A percentile compares a stretch with the other conserved stretches of the same genome.
Conservation (phyloP, 768 basidiomycete species). For the Leucogyrophana mollusca region DNA sequence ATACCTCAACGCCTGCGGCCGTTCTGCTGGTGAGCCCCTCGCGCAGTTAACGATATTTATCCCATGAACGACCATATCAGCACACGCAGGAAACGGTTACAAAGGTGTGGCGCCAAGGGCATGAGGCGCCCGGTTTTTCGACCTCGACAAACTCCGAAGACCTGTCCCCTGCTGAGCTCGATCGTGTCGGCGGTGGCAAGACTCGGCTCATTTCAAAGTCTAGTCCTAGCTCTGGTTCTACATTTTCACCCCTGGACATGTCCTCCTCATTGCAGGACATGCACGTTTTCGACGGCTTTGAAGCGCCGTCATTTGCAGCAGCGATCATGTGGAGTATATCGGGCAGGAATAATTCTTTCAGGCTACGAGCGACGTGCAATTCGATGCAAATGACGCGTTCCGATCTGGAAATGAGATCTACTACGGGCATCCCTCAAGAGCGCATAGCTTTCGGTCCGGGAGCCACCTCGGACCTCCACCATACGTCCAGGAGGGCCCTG, state of each 20-base stretch:
- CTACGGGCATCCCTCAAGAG: conserved; percentile 8
- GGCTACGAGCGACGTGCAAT: conserved; percentile 31
- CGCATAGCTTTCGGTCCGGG: conserved; percentile 18
- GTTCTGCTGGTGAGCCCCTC: conserved; percentile 38
- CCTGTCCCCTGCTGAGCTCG: conserved; percentile 44
- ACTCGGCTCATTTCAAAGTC: conserved; percentile 41
- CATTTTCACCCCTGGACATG: conserved; percentile 10
- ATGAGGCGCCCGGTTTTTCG: conserved; percentile 32
- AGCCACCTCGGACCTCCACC: conserved; percentile 5
- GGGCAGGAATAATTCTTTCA: conserved; percentile 22
- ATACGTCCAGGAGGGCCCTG: conserved; percentile 10
- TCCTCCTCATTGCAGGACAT: conserved; percentile 43
- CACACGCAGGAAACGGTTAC: conserved; percentile 39
- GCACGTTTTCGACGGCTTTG: conserved; percentile 39
- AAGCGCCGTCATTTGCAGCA: conserved; percentile 14
- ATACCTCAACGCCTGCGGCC: conserved; percentile 45
- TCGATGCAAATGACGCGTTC: conserved; percentile 13
- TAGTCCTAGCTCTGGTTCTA: conserved; percentile 5
- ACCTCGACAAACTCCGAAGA: conserved; percentile 23
- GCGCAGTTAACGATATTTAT: no score
- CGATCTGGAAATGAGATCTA: conserved; percentile 10
- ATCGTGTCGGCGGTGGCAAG: conserved; percentile 51
- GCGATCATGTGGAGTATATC: conserved; percentile 28
- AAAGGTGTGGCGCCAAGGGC: conserved; percentile 42
- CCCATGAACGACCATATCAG: no score